Evolutionary conservation across 208 protist species (phyloP).

Genomic region (Porcisia deanei): DNA sequence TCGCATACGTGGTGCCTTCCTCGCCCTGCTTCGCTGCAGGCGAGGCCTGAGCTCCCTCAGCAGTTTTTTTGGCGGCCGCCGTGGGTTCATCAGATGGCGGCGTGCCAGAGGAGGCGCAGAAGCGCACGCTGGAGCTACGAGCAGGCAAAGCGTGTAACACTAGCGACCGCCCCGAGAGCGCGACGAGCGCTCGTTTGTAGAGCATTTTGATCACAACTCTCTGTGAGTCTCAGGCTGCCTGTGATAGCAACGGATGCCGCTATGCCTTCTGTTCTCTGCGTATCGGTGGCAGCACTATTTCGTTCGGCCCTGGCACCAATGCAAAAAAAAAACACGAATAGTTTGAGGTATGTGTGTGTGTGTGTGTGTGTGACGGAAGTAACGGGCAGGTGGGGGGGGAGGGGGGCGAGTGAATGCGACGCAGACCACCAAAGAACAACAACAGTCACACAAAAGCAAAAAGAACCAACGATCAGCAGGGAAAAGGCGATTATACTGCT

Average conservation of each 20-base stretch:
- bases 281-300: background rate
- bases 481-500: background rate
- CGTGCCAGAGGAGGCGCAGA: constrained; percentile 22
- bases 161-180: constrained; percentile 13
- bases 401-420: background rate
- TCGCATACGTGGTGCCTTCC: background rate
- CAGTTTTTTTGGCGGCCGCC: background rate
- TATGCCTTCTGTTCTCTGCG: background rate
- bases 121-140: constrained; percentile 16
- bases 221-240: background rate
- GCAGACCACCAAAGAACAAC: background rate
- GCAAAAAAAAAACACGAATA: background rate
- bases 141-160: background rate
- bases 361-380: background rate
- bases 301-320: background rate
- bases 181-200: constrained; percentile 14
- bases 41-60: background rate
- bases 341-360: background rate
- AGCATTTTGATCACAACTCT: constrained; percentile 14
- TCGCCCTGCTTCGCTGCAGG: background rate
- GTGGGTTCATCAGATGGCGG: constrained; percentile 10
- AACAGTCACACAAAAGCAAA: background rate
- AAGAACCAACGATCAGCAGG: background rate
- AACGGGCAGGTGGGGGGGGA: too few relatives aligned
- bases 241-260: background rate